Conservation (phyloP, 495 filamentous ascomycete genomes). For the Poronia punctata region DNA sequence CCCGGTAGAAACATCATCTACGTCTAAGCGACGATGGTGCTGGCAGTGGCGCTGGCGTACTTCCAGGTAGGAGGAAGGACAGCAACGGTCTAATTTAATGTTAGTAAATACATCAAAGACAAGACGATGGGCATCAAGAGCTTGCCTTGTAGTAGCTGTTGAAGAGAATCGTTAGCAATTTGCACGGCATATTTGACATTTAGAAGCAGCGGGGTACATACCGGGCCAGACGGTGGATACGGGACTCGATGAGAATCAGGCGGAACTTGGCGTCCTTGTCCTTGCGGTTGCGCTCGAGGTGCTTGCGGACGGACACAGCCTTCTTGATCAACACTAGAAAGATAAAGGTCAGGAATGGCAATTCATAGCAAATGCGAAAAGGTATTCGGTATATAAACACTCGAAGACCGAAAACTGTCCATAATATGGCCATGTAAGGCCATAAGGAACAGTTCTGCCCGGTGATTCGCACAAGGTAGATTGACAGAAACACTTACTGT, state of each 20-base stretch:
- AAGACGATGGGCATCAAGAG: background rate
- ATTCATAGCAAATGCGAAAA: background rate
- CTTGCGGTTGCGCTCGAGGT: conserved; percentile 99
- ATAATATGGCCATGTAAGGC: no score
- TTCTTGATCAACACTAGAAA: conserved; percentile 97
- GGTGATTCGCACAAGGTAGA: no score
- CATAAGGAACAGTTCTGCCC: no score
- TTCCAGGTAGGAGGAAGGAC: conserved; percentile 97
- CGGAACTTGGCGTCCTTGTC: conserved; percentile 99
- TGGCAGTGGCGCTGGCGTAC: conserved; percentile 71
- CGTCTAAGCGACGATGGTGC: conserved; percentile 58
- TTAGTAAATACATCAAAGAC: no score
- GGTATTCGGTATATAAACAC: no score
- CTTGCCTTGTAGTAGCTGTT: conserved; percentile 13
- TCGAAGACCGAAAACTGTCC: no score
- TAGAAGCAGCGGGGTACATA: conserved; percentile 17
- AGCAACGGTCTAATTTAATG: conserved; percentile 74
- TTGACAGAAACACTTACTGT: conserved; percentile 13
- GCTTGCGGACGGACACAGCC: conserved; percentile 99
- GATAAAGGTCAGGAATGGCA: conserved; percentile 4
- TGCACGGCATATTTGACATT: background rate
- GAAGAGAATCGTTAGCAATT: background rate
- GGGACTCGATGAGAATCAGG: conserved; percentile 99
- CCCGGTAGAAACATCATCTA: conserved; percentile 16
- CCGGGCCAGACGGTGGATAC: conserved; percentile 94